These are phyloP conservation scores for Suillus ampliporus DNA, from an alignment of 768 basidiomycete genomes.

Conservation along the genomic window DNA sequence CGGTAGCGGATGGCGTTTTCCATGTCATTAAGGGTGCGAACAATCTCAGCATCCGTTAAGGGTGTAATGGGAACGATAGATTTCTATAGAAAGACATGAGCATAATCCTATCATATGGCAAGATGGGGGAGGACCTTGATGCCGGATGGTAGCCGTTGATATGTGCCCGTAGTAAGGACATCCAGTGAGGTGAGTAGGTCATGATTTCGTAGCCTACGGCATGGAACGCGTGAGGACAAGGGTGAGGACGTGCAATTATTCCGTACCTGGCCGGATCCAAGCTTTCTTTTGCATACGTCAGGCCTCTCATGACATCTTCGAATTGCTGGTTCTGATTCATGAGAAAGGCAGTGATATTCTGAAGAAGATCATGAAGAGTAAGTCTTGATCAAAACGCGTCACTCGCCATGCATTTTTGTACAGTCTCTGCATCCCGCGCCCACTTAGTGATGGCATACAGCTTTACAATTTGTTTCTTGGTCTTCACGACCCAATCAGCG, in stretches of 20 bases:
- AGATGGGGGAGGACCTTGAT: constrained; percentile 64
- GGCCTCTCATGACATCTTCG: constrained; percentile 63
- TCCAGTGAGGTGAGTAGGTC: constrained; percentile 92
- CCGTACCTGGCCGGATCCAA: constrained; percentile 80
- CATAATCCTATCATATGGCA: constrained; percentile 19
- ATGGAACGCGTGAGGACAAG: constrained; percentile 1
- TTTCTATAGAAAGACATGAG: constrained; percentile 56
- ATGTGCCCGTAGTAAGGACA: constrained; percentile 86
- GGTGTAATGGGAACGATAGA: constrained; percentile 66
- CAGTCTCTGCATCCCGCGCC: constrained; percentile 82
- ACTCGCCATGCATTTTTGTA: constrained; percentile 85
- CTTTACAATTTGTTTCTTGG: constrained; percentile 89
- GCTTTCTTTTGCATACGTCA: constrained; percentile 69
- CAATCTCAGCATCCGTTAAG: constrained; percentile 68
- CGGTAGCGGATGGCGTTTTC: constrained; percentile 82
- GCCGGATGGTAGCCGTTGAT: constrained; percentile 77
- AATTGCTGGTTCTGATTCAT: constrained; percentile 87
- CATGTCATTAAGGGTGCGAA: constrained; percentile 69
- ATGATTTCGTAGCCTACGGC: constrained; percentile 82
- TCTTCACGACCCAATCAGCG: constrained; percentile 90
- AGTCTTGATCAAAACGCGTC: background rate
- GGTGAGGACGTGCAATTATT: background rate
- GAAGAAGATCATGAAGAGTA: constrained; percentile 12
- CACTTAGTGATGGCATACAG: constrained; percentile 87
- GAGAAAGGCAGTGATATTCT: constrained; percentile 90